These are phyloP conservation scores for Rhizopus sp. DNA, from an alignment of 371 early-diverging fungal species.

Conservation along the genomic window DNA sequence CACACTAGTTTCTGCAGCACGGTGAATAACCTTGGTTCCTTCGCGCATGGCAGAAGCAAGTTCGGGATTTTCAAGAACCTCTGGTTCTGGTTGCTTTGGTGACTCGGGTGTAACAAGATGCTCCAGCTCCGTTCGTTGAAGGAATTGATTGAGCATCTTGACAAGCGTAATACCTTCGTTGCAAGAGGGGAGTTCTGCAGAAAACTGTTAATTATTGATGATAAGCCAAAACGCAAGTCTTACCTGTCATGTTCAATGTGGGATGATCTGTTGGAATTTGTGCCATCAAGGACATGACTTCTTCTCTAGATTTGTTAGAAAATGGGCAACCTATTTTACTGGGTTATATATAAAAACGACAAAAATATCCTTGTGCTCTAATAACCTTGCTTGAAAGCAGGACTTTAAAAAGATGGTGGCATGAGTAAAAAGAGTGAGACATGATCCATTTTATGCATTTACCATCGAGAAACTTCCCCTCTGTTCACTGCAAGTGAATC, in stretches of 20 bases:
- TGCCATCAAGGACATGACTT: conserved; percentile 31
- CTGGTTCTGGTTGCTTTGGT: conserved; percentile 7
- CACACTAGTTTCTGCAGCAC: conserved; percentile 59
- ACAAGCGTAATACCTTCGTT: conserved; percentile 44
- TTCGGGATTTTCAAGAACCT: conserved; percentile 46
- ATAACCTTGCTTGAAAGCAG: conserved; percentile 50
- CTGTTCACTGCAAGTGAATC: conserved; percentile 32
- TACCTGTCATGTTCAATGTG: conserved; percentile 38
- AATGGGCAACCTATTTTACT: conserved; percentile 46
- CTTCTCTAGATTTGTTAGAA: conserved; percentile 36
- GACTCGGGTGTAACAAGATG: conserved; percentile 8
- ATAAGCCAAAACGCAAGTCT: background rate
- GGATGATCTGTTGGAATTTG: conserved; percentile 48
- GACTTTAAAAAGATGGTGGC: conserved; percentile 21
- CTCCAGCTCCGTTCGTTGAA: conserved; percentile 28
- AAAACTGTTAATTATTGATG: background rate
- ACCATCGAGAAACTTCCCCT: conserved; percentile 49
- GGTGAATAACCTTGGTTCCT: conserved; percentile 62
- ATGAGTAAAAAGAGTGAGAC: background rate
- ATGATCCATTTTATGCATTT: conserved; percentile 7
- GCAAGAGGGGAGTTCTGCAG: conserved; percentile 38
- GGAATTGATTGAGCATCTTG: conserved; percentile 38
- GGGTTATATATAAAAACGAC: background rate
- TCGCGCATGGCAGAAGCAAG: conserved; percentile 54
- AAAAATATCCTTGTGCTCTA: background rate